Base-by-base conservation (phyloP, 257 asterid species). In the Phtheirospermum japonicum region DNA sequence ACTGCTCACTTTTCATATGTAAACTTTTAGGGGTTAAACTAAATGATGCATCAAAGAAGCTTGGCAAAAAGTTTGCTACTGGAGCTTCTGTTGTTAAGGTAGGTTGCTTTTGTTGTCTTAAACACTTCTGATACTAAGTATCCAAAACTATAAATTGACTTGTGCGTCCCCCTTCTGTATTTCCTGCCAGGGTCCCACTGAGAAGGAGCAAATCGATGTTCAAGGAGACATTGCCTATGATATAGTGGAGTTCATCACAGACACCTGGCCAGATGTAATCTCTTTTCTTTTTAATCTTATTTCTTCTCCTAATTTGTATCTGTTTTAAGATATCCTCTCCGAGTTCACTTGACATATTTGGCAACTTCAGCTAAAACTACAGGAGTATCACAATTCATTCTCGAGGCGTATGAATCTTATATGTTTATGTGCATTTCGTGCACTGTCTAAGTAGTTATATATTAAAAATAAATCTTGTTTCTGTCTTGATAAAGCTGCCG, bases 1-100 rank as follows among this genome's bases (percentile, higher is more conserved):
- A 52, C 11, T 33, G 17, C 69, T 65, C 31, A 33, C 52, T 71
- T 65, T 14, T 17, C 5, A 2, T n/a, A 20, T 61, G 52, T 17
- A 58, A 57, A 59, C 49, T 72, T 72, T 68, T 79, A 92, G 97
- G 97, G 55, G 86, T 92, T 67, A 92, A 92, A 64, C 75, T 92
- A 57, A 87, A 77, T 80, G 99, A 92, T 76, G 99, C 99, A 60
- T 89, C 99, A 50, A 92, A 92, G 85, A 92, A 85, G 84, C 94
- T 92, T 52, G 99, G 97, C 51, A 92, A 89, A 73, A 92, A 92
- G 80, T 92, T 92, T 72, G 99, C 97, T 36, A 92, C 96, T 42
- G 99, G 97, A 56, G 99, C 99, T 57, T 92, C 99, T 63, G 97
- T 92, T 50, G 96, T 87, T 61, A 92, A 89, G 96, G 97, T 89